Evolutionary conservation across 306 rosid genomes (phyloP), one percentile per base, ranked within the genome.

Genomic region (Casuarina cunninghamiana): DNA sequence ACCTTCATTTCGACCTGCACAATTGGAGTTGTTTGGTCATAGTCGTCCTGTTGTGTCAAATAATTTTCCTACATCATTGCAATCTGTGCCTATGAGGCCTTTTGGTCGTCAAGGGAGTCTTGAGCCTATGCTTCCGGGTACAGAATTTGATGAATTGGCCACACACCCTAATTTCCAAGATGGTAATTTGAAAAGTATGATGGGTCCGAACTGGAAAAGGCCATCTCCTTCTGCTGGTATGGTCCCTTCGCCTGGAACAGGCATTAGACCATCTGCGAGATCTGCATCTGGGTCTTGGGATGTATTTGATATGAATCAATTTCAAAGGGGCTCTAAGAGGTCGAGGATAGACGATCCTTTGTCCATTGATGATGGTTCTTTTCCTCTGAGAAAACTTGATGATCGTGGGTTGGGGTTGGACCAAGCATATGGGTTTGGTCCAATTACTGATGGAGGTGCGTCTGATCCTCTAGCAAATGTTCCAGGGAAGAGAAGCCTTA

Each of bases 161-260:
- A 63, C 86, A 0, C 81, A 78, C 53, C 86, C 87, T 67, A 83
- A 80, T 83, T 82, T 87, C 79, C 98, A 90, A 85, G 97, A 94
- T 69, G 88, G 86, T 55, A 87, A 85, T 84, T 89, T 91, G 82
- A 92, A 88, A 77, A 86, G 75, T 84, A 80, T 80, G 71, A 81
- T 87, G 85, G 91, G 88, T 85, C 86, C 97, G 42, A 93, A 87
- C 85, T 89, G 96, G 98, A 90, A 87, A 79, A 88, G 93, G 79
- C 90, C 84, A 41, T 91, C 98, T 85, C 95, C 98, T 60, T 80
- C 94, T 51, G 80, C 91, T 63, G 95, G 95, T 51, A 69, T 87
- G 63, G 88, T 89, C 78, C 80, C 94, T 84, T 88, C 97, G 81
- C 90, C 97, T 76, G 89, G 86, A 55, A 57, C 90, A 0, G 93